These are phyloP conservation scores for Lentinula sp. DNA, from an alignment of 768 basidiomycete genomes.

Conservation along the genomic window DNA sequence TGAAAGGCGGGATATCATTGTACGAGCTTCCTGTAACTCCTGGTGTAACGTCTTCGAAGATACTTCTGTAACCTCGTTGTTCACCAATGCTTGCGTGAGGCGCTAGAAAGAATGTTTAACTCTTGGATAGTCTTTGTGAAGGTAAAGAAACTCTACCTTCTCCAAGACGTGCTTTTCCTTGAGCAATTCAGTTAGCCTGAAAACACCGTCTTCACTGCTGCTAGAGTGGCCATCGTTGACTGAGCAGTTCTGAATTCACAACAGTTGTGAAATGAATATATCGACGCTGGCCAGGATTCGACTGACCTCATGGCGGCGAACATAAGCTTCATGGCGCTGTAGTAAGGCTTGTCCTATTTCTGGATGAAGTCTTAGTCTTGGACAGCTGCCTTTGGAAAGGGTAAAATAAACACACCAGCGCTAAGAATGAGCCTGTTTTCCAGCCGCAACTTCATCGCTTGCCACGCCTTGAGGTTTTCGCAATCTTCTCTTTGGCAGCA, in stretches of 20 bases:
- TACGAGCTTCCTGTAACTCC: constrained; percentile 71
- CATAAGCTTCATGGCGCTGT: constrained; percentile 81
- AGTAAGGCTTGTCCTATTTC: constrained; percentile 90
- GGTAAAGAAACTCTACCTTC: constrained; percentile 34
- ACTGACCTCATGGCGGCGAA: constrained; percentile 63
- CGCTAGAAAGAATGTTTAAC: constrained; percentile 37
- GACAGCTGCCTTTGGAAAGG: background rate
- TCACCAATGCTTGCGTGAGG: constrained; percentile 71
- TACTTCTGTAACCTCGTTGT: constrained; percentile 76
- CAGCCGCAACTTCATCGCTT: constrained; percentile 58
- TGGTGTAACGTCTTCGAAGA: constrained; percentile 69
- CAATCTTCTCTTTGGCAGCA: constrained; percentile 66
- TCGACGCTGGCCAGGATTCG: background rate
- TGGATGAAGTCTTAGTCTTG: constrained; percentile 18
- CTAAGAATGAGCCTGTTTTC: constrained; percentile 78
- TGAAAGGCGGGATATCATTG: constrained; percentile 59
- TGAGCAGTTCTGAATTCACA: constrained; percentile 5
- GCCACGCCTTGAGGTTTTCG: constrained; percentile 59
- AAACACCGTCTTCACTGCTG: constrained; percentile 23
- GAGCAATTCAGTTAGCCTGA: constrained; percentile 26
- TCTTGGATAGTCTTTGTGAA: background rate
- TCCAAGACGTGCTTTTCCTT: constrained; percentile 60
- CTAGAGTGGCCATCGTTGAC: constrained; percentile 15
- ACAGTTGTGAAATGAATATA: background rate
- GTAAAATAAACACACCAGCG: constrained; percentile 56